phyloP scores from a whole-genome alignment of 2,329 filamentous ascomycete species.

The Teratosphaeria destructans region DNA sequence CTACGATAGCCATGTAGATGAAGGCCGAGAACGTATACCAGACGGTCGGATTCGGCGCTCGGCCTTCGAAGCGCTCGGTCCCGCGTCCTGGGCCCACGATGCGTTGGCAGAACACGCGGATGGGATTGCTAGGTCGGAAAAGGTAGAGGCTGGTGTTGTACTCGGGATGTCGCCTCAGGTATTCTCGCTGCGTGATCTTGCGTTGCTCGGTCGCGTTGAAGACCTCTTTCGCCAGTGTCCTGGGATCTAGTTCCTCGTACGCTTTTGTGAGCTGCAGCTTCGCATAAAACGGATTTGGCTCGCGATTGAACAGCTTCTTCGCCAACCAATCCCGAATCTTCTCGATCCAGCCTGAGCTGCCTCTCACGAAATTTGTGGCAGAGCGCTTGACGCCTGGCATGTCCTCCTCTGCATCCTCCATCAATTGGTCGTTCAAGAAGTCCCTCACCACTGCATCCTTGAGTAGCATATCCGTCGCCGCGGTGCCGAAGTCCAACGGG shows the following conservation, averaged over 20 bases:
- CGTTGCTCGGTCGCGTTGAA: constrained; percentile 72
- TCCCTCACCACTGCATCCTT: constrained; percentile 93
- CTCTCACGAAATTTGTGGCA: constrained; percentile 3
- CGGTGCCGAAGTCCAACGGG: constrained; percentile 81
- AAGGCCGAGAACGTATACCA: constrained; percentile 94
- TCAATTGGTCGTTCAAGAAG: constrained; percentile 69
- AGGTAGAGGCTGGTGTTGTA: constrained; percentile 92
- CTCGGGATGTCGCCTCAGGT: constrained; percentile 71
- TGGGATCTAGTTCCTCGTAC: constrained; percentile 72
- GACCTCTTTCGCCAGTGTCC: constrained; percentile 81
- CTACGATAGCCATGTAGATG: constrained; percentile 85
- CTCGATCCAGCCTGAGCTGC: constrained; percentile 7
- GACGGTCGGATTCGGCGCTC: constrained; percentile 75
- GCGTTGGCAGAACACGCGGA: constrained; percentile 75
- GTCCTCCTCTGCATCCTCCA: constrained; percentile 9
- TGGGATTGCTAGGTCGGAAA: constrained; percentile 65
- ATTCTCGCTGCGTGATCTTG: constrained; percentile 82
- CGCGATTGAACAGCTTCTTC: constrained; percentile 32
- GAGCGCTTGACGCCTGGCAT: constrained; percentile 2
- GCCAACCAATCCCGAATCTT: constrained; percentile 5
- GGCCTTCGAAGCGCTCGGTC: constrained; percentile 74
- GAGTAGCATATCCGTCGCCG: constrained; percentile 88
- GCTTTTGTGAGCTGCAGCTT: constrained; percentile 59
- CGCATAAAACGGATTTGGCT: constrained; percentile 93
- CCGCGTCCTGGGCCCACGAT: constrained; percentile 88